Percentiles rank a stretch among this genome's conserved stretches.
Evolutionary conservation across 495 filamentous ascomycete genomes (phyloP).

Genomic region (Penicillium odoratum): DNA sequence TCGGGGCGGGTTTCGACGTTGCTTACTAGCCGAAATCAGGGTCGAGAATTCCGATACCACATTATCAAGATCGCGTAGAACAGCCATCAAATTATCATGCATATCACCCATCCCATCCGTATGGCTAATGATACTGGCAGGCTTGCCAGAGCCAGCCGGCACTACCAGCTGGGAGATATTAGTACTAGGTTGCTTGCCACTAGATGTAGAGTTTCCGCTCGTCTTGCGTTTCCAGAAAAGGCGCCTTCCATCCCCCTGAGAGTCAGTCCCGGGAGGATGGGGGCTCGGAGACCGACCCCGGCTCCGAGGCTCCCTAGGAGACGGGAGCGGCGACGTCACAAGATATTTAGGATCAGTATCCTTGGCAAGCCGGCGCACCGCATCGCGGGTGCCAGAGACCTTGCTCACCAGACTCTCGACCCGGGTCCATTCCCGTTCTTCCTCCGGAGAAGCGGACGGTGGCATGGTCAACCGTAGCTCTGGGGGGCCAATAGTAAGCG

Average conservation of each 20-base stretch:
- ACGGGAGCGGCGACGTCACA: constrained; percentile 18
- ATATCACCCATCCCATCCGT: constrained; percentile 60
- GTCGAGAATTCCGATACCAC: constrained; percentile 79
- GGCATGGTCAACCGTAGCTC: constrained; percentile 34
- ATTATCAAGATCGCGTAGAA: constrained; percentile 79
- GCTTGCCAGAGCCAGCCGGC: constrained; percentile 40
- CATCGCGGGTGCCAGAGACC: constrained; percentile 85
- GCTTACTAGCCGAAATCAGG: constrained; percentile 74
- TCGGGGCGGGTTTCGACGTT: constrained; percentile 61
- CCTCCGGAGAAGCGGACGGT: constrained; percentile 38
- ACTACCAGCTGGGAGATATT: constrained; percentile 58
- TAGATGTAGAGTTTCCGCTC: constrained; percentile 42
- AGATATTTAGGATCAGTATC: constrained; percentile 71
- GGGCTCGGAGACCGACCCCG: constrained; percentile 45
- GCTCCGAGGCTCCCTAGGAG: constrained; percentile 19
- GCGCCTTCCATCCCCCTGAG: constrained; percentile 40
- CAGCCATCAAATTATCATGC: constrained; percentile 73
- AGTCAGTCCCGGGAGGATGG: constrained; percentile 38
- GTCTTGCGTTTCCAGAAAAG: constrained; percentile 92
- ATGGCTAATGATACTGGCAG: constrained; percentile 36
- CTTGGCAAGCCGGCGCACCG: constrained; percentile 77
- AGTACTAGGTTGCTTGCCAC: constrained; percentile 41
- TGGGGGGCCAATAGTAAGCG: constrained; percentile 22
- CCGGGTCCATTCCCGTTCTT: constrained; percentile 81
- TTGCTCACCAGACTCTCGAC: constrained; percentile 80